A percentile compares a stretch with the other conserved stretches of the same genome.
Conservation (phyloP, 169 alveolate species). For the Fabrea salina region DNA sequence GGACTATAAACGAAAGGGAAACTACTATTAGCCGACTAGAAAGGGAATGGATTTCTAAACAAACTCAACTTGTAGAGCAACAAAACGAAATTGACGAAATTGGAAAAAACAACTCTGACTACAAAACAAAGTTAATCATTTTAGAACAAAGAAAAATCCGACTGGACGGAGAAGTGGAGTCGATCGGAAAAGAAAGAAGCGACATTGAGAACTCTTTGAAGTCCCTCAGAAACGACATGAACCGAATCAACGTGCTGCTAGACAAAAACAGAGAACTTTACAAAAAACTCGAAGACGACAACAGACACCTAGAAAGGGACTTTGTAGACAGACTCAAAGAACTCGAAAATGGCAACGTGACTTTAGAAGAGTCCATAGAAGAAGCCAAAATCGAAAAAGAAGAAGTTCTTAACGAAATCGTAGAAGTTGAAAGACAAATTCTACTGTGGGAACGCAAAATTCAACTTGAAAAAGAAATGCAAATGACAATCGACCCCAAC, state of each 20-base stretch:
- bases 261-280: conserved; percentile 68
- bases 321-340: conserved; percentile 76
- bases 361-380: conserved; percentile 78
- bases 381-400: conserved; percentile 79
- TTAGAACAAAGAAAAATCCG: conserved; percentile 82
- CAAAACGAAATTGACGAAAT: conserved; percentile 59
- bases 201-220: conserved; percentile 74
- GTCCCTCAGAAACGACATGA: conserved; percentile 81
- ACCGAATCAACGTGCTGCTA: conserved; percentile 71
- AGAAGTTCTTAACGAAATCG: conserved; percentile 77
- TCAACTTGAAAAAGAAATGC: conserved; percentile 89
- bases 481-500: conserved; percentile 90
- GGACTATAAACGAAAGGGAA: conserved; percentile 60
- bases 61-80: conserved; percentile 76
- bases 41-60: conserved; percentile 83
- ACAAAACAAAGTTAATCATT: conserved; percentile 75
- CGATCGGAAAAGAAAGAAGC: conserved; percentile 77
- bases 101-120: conserved; percentile 62
- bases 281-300: conserved; percentile 71
- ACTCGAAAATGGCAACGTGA: conserved; percentile 75
- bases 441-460: conserved; percentile 91
- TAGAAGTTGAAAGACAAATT: conserved; percentile 85
- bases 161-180: conserved; percentile 58
- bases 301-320: conserved; percentile 76
- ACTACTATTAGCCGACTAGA: conserved; percentile 69